Conservation (phyloP, 75 land plant species). For the Adiantum capillusveneris region DNA sequence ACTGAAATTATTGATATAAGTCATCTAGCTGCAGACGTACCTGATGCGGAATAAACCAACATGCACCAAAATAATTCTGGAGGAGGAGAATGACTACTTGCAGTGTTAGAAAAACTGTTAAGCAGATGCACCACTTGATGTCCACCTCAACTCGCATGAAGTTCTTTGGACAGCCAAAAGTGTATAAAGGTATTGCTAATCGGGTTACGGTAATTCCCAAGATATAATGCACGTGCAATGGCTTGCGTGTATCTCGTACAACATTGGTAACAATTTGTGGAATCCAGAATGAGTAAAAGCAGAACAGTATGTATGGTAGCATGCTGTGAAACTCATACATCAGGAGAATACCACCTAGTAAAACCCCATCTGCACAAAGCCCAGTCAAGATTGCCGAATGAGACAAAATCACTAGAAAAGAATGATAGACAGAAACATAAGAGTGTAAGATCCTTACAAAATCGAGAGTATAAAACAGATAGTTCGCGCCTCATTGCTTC, state of each 20-base stretch:
- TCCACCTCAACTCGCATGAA: slow-evolving; percentile 84
- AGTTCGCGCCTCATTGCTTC: slow-evolving; percentile 98
- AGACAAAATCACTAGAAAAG: no score
- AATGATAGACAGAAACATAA: neutral
- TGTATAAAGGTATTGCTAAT: slow-evolving; percentile 80
- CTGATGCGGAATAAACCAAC: slow-evolving; percentile 99
- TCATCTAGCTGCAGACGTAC: slow-evolving; percentile 25
- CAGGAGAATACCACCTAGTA: slow-evolving; percentile 86
- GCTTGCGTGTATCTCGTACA: slow-evolving; percentile 86
- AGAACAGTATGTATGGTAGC: slow-evolving; percentile 63
- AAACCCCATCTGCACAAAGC: slow-evolving; percentile 78
- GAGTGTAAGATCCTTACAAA: slow-evolving; percentile 54
- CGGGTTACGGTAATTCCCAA: slow-evolving; percentile 89
- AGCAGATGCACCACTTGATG: slow-evolving; percentile 62
- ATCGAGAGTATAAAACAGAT: slow-evolving; percentile 93
- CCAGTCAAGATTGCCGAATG: no score
- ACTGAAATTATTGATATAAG: no score
- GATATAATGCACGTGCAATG: slow-evolving; percentile 91
- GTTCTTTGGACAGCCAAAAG: slow-evolving; percentile 91
- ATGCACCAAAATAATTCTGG: slow-evolving; percentile 90
- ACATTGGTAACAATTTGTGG: slow-evolving; percentile 91
- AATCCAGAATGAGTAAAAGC: slow-evolving; percentile 96
- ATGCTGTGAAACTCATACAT: slow-evolving; percentile 88
- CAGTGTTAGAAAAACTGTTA: slow-evolving; percentile 48
- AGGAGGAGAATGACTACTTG: slow-evolving; percentile 80